These are phyloP conservation scores for Spizellomyces sp. DNA, from an alignment of 192 early-diverging fungal genomes.

Conservation along the genomic window DNA sequence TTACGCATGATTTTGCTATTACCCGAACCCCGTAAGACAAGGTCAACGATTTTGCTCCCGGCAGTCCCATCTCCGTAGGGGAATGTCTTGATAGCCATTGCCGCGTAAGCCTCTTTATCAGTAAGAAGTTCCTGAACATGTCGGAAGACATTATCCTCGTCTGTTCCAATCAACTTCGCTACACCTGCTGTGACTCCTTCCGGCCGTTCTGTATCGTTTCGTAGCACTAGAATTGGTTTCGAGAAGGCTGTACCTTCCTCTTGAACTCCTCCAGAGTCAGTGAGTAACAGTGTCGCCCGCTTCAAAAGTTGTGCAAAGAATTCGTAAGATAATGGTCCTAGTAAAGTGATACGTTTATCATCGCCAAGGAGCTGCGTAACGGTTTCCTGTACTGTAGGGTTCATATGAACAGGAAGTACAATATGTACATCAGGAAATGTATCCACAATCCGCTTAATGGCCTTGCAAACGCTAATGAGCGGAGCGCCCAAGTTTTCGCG, in stretches of 20 bases:
- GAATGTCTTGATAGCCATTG: too few relatives aligned
- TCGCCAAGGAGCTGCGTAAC: background rate
- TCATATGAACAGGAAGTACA: background rate
- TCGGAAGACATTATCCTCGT: too few relatives aligned
- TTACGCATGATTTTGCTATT: too few relatives aligned
- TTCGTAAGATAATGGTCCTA: background rate
- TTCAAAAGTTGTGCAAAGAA: constrained; percentile 11
- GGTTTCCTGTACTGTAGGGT: background rate
- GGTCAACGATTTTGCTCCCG: too few relatives aligned
- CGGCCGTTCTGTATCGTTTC: background rate
- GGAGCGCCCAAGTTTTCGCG: too few relatives aligned
- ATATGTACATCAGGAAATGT: background rate
- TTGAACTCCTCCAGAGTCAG: constrained; percentile 21
- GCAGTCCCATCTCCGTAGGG: too few relatives aligned
- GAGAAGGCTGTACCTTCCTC: constrained; percentile 21
- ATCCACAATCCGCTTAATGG: background rate
- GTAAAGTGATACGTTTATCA: background rate
- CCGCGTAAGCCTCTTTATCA: too few relatives aligned
- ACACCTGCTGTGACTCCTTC: too few relatives aligned
- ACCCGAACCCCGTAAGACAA: too few relatives aligned
- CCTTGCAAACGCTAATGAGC: background rate
- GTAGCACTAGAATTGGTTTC: background rate
- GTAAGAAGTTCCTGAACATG: too few relatives aligned
- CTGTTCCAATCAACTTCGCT: too few relatives aligned
- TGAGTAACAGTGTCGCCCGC: constrained; percentile 4